Conservation (phyloP, 139 green algal species). For the Tetratostichococcus sp. region DNA sequence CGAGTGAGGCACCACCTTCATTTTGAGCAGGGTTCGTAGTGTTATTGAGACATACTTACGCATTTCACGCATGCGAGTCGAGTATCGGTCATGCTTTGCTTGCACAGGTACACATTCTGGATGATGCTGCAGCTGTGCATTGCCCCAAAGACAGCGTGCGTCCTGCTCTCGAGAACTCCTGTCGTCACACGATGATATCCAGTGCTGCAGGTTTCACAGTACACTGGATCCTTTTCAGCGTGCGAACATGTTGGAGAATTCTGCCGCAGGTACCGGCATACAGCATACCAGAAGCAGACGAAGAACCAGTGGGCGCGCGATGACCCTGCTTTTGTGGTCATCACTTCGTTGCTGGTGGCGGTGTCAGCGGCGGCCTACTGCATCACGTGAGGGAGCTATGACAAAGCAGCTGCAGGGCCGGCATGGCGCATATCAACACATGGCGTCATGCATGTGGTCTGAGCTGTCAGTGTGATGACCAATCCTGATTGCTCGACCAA, state of each 20-base stretch:
- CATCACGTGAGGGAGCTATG: constrained; percentile 63
- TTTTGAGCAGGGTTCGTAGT: background rate
- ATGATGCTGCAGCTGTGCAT: constrained; percentile 91
- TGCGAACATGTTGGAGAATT: too few species aligned
- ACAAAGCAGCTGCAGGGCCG: too few species aligned
- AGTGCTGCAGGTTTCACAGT: too few species aligned
- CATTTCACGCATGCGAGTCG: background rate
- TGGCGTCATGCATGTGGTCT: too few species aligned
- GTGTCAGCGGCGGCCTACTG: constrained; percentile 74
- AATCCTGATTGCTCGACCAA: too few species aligned
- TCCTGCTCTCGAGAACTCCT: background rate
- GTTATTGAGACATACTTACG: background rate
- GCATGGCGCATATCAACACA: too few species aligned
- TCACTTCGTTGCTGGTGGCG: constrained; percentile 69
- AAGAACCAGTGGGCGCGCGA: constrained; percentile 97
- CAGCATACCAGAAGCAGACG: constrained; percentile 95
- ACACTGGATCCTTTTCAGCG: too few species aligned
- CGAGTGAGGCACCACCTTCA: constrained; percentile 57
- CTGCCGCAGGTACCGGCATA: constrained; percentile 93
- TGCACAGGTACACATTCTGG: constrained; percentile 88
- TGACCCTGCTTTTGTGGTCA: constrained; percentile 92
- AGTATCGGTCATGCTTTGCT: background rate
- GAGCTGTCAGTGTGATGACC: too few species aligned
- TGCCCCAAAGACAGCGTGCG: constrained; percentile 86
- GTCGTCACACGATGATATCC: too few species aligned